These are phyloP conservation scores for Aspergillus terreus DNA, from an alignment of 2,329 filamentous ascomycete species.

Conservation along the genomic window DNA sequence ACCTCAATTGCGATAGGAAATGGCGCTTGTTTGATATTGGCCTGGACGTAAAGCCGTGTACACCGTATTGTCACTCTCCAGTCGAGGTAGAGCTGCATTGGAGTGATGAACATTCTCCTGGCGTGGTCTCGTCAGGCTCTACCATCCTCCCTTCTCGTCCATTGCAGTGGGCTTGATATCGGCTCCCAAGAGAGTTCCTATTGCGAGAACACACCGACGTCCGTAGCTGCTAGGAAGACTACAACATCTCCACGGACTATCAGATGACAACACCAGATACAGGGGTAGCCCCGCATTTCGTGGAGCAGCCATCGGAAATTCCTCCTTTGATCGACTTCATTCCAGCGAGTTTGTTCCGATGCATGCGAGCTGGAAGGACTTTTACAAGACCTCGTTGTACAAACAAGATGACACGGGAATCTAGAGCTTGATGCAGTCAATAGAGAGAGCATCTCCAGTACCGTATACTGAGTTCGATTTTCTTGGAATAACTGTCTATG, in stretches of 20 bases:
- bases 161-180: background rate
- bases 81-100: too few relatives aligned
- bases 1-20: background rate
- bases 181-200: background rate
- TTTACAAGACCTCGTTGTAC: background rate
- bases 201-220: background rate
- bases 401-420: conserved; percentile 1
- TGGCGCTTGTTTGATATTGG: background rate
- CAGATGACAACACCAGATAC: background rate
- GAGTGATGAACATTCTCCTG: too few relatives aligned
- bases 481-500: background rate
- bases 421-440: background rate
- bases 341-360: background rate
- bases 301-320: conserved; percentile 7
- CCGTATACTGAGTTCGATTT: background rate
- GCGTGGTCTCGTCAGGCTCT: too few relatives aligned
- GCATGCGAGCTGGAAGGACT: background rate
- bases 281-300: conserved; percentile 3
- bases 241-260: background rate
- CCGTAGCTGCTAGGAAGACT: background rate
- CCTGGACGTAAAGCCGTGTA: too few relatives aligned
- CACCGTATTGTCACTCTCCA: too few relatives aligned
- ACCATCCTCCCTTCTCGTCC: too few relatives aligned
- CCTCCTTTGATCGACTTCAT: background rate
- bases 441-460: background rate